Evolutionary conservation across 805 yeast species (phyloP), one percentile per base, ranked within the genome.

Genomic region (Myxozyma melibiosi): DNA sequence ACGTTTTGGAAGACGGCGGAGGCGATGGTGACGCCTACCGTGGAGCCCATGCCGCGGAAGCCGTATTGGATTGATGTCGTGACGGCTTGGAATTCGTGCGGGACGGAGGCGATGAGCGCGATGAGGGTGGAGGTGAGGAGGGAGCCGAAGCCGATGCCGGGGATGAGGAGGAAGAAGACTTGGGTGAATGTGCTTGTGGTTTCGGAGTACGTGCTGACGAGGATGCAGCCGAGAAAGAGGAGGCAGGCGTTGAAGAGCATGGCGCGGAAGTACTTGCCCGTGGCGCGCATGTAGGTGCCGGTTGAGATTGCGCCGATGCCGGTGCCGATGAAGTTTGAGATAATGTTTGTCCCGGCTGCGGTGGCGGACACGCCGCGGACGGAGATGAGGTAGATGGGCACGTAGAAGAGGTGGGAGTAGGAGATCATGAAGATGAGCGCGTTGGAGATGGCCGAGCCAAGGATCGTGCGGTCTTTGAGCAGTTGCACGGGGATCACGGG

Each of bases 31-130:
- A 89, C 90, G 37, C 96, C 96, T 47, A 88, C 71, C 0, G 94
- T 86, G n/a, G 92, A 85, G 0, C 96, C 96, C 0, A 90, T 84
- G 8, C 92, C 85, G 67, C 96, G 78, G 75, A 87, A 89, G 0
- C 91, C 90, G 70, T 91, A 90, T 67, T 89, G 96, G 56, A 91
- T 87, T 0, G 96, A 88, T 0, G 97, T 90, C 2, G 92, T 86
- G 20, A 90, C 80, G 1, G 97, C 96, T 71, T 89, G 96, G 66
- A 78, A 80, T 51, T 80, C 78, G 22, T 76, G 71, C 8, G 86
- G 84, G 1, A 86, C 94, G 1, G 94, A 81, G 0, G 94, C 84
- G 52, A 89, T 86, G 71, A 89, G 77, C 0, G 95, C 86, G 34
- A 88, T 71, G 46, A 89, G 73, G 0, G 91, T 83, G 1, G 87